Conservation (phyloP, 208 protist species). For the Zelonia costaricensis region DNA sequence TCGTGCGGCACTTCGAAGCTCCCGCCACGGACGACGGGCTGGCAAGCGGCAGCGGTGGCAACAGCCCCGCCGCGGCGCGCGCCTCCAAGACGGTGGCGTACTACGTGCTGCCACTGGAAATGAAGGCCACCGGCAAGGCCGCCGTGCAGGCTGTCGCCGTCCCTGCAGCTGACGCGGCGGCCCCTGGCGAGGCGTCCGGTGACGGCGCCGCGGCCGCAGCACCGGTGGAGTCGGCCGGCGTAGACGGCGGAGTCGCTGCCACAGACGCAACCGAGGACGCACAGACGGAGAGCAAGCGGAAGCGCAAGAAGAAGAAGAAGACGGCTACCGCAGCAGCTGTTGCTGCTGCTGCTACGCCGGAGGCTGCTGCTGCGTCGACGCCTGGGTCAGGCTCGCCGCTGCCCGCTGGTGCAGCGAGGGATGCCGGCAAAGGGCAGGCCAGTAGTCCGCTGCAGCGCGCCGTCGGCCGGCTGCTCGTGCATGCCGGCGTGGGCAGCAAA, state of each 20-base stretch:
- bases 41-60: too few relatives aligned
- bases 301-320: constrained; percentile 20
- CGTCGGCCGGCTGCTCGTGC: constrained; percentile 19
- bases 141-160: neutral
- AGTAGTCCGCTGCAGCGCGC: constrained; percentile 14
- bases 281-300: constrained; percentile 12
- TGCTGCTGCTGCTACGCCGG: neutral
- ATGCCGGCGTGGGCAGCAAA: constrained; percentile 13
- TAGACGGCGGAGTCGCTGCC: too few relatives aligned
- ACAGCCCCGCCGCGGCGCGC: too few relatives aligned
- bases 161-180: neutral
- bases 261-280: too few relatives aligned
- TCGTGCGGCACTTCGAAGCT: constrained; percentile 17
- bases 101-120: constrained; percentile 20
- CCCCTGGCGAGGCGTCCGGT: neutral
- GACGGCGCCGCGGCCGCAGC: neutral
- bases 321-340: neutral
- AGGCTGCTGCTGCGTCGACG: neutral
- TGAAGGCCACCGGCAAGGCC: constrained; percentile 15
- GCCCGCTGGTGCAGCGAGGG: neutral
- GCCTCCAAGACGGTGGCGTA: constrained; percentile 1
- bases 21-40: too few relatives aligned
- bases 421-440: neutral
- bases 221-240: neutral
- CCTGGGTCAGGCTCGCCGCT: neutral